These are phyloP conservation scores for Neocatenulostroma microsporum DNA, from an alignment of 2,329 filamentous ascomycete species.

Conservation along the genomic window DNA sequence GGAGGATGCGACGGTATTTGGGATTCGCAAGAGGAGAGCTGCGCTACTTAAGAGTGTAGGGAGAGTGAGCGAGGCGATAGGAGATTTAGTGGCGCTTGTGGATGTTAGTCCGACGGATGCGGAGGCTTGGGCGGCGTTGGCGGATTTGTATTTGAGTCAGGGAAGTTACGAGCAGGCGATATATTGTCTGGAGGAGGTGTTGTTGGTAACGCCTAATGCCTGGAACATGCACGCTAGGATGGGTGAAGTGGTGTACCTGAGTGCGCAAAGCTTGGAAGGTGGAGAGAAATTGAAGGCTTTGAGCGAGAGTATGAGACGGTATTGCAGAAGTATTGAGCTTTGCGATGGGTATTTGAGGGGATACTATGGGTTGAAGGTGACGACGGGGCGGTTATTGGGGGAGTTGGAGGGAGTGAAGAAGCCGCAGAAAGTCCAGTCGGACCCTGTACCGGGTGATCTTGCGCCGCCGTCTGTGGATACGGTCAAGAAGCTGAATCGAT, in stretches of 20 bases:
- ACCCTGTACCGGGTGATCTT: slow-evolving; percentile 30
- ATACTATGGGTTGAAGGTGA: slow-evolving; percentile 79
- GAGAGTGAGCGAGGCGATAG: slow-evolving; percentile 62
- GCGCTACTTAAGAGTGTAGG: slow-evolving; percentile 70
- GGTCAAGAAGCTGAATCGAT: slow-evolving; percentile 60
- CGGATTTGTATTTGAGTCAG: slow-evolving; percentile 75
- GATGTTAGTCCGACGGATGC: slow-evolving; percentile 82
- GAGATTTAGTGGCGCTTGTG: slow-evolving; percentile 64
- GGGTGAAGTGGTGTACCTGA: slow-evolving; percentile 74
- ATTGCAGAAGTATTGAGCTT: slow-evolving; percentile 83
- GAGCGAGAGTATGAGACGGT: slow-evolving; percentile 70
- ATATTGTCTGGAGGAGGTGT: slow-evolving; percentile 81
- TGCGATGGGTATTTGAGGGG: slow-evolving; percentile 89
- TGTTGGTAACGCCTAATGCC: slow-evolving; percentile 79
- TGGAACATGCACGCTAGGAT: slow-evolving; percentile 94
- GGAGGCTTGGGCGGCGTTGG: slow-evolving; percentile 87
- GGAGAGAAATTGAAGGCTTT: slow-evolving; percentile 45
- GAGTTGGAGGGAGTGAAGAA: slow-evolving; percentile 18
- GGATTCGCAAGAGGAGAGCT: slow-evolving; percentile 75
- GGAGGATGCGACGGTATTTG: slow-evolving; percentile 70
- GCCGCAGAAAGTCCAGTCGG: slow-evolving; percentile 24
- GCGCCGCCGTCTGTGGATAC: slow-evolving; percentile 50
- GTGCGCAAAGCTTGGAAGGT: slow-evolving; percentile 33
- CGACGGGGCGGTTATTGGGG: slow-evolving; percentile 22
- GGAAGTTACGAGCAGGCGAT: slow-evolving; percentile 75